These are phyloP conservation scores for Lenwebbia sp. DNA, from an alignment of 345 rosid species.

Conservation along the genomic window DNA sequence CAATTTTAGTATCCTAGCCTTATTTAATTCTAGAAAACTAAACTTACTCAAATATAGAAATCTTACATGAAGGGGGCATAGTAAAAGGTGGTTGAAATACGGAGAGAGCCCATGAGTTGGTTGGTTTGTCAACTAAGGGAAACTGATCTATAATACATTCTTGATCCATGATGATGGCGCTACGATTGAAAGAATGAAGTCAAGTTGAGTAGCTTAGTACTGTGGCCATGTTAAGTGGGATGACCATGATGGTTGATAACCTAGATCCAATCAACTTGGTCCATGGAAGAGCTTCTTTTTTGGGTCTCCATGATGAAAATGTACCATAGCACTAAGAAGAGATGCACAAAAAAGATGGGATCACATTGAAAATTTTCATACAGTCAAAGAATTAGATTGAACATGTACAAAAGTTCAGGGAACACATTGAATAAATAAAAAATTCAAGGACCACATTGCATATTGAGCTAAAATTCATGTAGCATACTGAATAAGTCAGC, in stretches of 20 bases:
- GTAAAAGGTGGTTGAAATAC: not conserved
- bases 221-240: not conserved
- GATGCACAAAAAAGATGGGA: not conserved
- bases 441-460: rapidly evolving
- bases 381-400: no score
- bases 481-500: not conserved
- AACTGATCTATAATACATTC: no score
- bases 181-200: not conserved
- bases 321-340: not conserved
- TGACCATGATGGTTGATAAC: not conserved
- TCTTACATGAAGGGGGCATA: not conserved
- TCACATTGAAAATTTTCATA: not conserved
- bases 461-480: rapidly evolving
- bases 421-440: not conserved
- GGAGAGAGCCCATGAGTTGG: not conserved
- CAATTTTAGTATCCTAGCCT: not conserved
- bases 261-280: not conserved
- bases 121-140: not conserved
- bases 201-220: not conserved
- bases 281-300: not conserved
- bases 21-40: not conserved
- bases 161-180: not conserved
- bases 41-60: not conserved
- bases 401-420: rapidly evolving
- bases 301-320: rapidly evolving